Evolutionary conservation across 805 yeast species (phyloP).

Genomic region (Wickerhamomyces queroliae): DNA sequence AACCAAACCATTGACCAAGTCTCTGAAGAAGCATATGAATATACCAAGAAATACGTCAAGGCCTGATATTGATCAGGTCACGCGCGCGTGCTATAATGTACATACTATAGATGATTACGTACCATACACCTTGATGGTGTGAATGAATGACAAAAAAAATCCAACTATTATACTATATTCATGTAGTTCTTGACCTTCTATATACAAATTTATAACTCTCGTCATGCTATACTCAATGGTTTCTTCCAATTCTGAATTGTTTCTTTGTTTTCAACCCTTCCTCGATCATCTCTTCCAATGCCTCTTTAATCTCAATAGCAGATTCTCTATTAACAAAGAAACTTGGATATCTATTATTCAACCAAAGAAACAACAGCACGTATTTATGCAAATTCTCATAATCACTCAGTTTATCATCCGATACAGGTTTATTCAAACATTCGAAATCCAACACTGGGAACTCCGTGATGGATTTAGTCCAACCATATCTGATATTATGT

Average conservation of each 20-base stretch:
- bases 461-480: slow-evolving; percentile 52
- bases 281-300: slow-evolving; percentile 52
- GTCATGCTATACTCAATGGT: slow-evolving; percentile 1
- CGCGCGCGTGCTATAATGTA: too few relatives aligned
- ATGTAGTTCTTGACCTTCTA: too few relatives aligned
- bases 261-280: slow-evolving; percentile 23
- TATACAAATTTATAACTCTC: too few relatives aligned
- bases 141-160: too few relatives aligned
- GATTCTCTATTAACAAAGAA: slow-evolving; percentile 71
- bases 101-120: too few relatives aligned
- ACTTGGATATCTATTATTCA: slow-evolving; percentile 80
- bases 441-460: slow-evolving; percentile 23
- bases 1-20: slow-evolving; percentile 16
- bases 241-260: slow-evolving; percentile 2
- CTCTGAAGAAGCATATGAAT: slow-evolving; percentile 5
- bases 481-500: slow-evolving; percentile 21
- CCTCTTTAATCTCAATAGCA: slow-evolving; percentile 60
- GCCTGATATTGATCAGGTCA: too few relatives aligned
- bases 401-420: slow-evolving; percentile 16
- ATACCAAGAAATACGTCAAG: slow-evolving; percentile 4
- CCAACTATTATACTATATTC: too few relatives aligned
- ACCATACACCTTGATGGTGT: too few relatives aligned
- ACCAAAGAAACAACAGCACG: slow-evolving; percentile 73
- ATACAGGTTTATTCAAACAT: not conserved
- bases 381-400: slow-evolving; percentile 64